Conservation (phyloP, 371 early-diverging fungal genomes). For the Mucor circinelloides region DNA sequence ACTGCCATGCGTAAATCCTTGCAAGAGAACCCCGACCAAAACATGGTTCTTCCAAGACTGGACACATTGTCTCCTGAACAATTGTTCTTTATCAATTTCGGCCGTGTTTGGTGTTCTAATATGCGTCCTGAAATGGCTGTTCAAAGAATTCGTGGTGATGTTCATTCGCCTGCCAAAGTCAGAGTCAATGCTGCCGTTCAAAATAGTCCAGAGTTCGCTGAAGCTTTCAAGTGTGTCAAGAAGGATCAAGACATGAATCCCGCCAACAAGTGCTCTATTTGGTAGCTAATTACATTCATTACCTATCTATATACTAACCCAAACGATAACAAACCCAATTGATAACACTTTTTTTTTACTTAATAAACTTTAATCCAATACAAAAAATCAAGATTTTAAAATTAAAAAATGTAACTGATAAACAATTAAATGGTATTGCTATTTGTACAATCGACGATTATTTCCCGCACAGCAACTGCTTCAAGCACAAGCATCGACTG, state of each 20-base stretch:
- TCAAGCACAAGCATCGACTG: too few species aligned
- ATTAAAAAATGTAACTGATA: too few species aligned
- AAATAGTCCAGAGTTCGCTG: slow-evolving; percentile 56
- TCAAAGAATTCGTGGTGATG: slow-evolving; percentile 34
- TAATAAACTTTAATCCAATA: too few species aligned
- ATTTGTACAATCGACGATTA: too few species aligned
- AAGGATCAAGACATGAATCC: slow-evolving; percentile 46
- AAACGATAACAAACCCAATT: background rate
- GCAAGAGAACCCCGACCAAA: slow-evolving; percentile 4
- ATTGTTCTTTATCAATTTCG: slow-evolving; percentile 50
- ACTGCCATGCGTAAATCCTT: slow-evolving; percentile 24
- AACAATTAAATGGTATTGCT: too few species aligned
- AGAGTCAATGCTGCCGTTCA: slow-evolving; percentile 63
- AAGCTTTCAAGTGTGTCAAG: slow-evolving; percentile 55
- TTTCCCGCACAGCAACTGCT: too few species aligned
- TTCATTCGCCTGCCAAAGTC: slow-evolving; percentile 47
- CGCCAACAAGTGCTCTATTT: slow-evolving; percentile 39
- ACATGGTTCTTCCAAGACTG: slow-evolving; percentile 11
- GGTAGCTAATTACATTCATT: slow-evolving; percentile 19
- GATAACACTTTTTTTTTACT: too few species aligned
- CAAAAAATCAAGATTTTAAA: too few species aligned
- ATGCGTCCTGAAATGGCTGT: slow-evolving; percentile 29
- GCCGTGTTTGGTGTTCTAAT: slow-evolving; percentile 43
- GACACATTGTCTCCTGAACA: slow-evolving; percentile 38
- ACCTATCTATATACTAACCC: background rate